Base-by-base conservation (phyloP, 2,329 filamentous ascomycete species). In the Penicillium concentricum region DNA sequence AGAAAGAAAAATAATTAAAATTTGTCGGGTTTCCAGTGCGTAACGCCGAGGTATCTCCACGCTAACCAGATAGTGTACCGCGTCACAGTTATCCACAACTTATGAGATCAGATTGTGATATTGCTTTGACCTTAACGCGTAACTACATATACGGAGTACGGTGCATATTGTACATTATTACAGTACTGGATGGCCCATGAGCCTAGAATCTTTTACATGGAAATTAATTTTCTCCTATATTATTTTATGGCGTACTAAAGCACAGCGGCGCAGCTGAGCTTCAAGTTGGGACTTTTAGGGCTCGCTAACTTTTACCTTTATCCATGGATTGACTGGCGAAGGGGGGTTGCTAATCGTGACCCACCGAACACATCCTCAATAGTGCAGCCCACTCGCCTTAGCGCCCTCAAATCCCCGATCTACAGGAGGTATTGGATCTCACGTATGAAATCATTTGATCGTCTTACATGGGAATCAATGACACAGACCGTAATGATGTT, bases 321-420 rank as follows among this genome's bases (percentile, higher is more conserved):
- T 26, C 43, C 15, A 45, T 30, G 28, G 12, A 10, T 38, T 5
- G 30, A 46, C 20, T 34, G 3, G 8, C 30, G 13, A 45, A 46
- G 20, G 44, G 42, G 26, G 43, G n/a, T n/a, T 53, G 20, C 28
- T 15, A 42, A 34, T 48, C 43, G 59, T 50, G 60, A 24, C 54
- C 37, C 47, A 39, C 28, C 20, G 13, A 46, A 48, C 15, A 10
- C 22, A 18, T 57, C 28, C 44, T 38, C 58, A 59, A 65, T 65
- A 64, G 63, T 46, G 57, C 57, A 60, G 34, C 34, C 57, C 58
- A 51, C 60, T 64, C 62, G 43, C 41, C 15, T 51, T 63, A 60
- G 58, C 51, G 58, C 37, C 22, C 32, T 50, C 13, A 37, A 49
- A 37, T 38, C 16, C 20, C 9, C 46, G 22, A 48, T 49, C 12